A percentile compares a stretch with the other conserved stretches of the same genome.
Conservation (phyloP, 345 rosid species). For the Excoecaria agallocha region DNA sequence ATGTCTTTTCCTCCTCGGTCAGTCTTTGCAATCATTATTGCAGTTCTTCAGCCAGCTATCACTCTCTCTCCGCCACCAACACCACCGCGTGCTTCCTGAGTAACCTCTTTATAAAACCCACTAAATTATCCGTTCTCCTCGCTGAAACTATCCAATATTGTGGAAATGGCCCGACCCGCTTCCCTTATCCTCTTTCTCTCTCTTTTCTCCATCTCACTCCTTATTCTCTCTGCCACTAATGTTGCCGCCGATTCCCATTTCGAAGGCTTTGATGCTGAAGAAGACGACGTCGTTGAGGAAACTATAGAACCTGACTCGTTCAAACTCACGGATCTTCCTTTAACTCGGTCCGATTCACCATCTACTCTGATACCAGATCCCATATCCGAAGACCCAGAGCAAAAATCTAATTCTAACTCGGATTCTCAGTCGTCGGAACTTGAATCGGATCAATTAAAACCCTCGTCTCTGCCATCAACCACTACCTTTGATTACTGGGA, state of each 20-base stretch:
- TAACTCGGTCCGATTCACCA: slow-evolving; percentile 51
- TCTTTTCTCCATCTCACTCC: slow-evolving; percentile 32
- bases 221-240: slow-evolving; percentile 21
- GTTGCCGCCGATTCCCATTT: slow-evolving; percentile 63
- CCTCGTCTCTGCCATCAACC: slow-evolving; percentile 38
- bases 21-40: neutral
- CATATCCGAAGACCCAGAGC: slow-evolving; percentile 13
- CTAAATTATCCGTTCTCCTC: too few relatives aligned
- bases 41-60: neutral
- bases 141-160: neutral
- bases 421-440: neutral
- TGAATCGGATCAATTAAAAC: slow-evolving; percentile 24
- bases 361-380: slow-evolving; percentile 33
- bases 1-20: neutral
- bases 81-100: neutral
- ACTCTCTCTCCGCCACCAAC: neutral
- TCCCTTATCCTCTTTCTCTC: slow-evolving; percentile 24
- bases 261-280: slow-evolving; percentile 97
- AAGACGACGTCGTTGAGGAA: slow-evolving; percentile 44
- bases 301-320: slow-evolving; percentile 44
- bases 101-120: neutral
- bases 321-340: slow-evolving; percentile 40
- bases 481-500: slow-evolving; percentile 78
- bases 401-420: neutral
- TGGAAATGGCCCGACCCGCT: slow-evolving; percentile 21